A percentile compares a stretch with the other conserved stretches of the same genome.
Conservation (phyloP, 306 rosid species). For the Medicago lupulina region DNA sequence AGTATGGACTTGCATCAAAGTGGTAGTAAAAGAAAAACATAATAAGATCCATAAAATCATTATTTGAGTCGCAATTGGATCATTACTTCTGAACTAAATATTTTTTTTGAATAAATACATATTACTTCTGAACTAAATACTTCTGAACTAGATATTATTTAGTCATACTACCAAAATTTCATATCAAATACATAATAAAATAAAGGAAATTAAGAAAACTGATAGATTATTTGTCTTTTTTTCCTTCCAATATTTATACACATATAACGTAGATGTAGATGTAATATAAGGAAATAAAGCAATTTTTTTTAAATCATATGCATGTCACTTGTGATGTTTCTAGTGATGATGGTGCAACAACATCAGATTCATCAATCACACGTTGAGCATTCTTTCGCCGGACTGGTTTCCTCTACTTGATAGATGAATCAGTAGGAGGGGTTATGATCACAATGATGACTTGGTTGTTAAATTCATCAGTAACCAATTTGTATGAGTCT, state of each 20-base stretch:
- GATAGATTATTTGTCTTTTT: not conserved
- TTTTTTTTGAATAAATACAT: no score
- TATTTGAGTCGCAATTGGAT: not conserved
- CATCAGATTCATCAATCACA: not conserved
- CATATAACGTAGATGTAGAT: not conserved
- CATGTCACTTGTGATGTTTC: not conserved
- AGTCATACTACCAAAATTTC: not conserved
- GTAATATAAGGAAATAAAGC: not conserved
- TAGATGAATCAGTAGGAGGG: not conserved
- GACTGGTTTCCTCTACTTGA: not conserved
- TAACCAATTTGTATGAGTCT: not conserved
- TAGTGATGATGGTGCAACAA: not conserved
- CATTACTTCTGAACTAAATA: not conserved
- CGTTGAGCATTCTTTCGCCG: not conserved
- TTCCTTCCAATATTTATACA: not conserved
- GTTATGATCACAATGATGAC: not conserved
- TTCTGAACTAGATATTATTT: no score
- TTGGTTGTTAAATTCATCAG: not conserved
- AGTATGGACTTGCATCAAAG: no score
- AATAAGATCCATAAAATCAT: not conserved
- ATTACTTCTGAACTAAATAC: not conserved
- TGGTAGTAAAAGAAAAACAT: no score
- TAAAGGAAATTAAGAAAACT: not conserved
- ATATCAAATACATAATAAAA: no score
- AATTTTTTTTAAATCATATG: not conserved